Conservation (phyloP, 2,329 filamentous ascomycete genomes). For the Fusarium anthophilum region DNA sequence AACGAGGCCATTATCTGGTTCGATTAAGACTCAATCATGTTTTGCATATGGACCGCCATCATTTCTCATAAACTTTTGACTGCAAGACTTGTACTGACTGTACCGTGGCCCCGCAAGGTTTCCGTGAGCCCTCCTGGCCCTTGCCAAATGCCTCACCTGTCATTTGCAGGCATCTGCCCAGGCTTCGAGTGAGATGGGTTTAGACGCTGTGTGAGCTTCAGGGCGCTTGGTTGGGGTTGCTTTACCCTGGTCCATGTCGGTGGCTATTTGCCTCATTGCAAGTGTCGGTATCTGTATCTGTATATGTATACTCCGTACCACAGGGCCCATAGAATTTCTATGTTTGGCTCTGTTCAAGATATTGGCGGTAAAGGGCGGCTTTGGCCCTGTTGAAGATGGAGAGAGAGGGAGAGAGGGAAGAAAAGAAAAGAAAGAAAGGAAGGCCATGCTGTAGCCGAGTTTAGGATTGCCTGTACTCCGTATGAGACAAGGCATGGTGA, state of each 20-base stretch:
- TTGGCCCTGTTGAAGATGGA: background rate
- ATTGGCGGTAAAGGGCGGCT: conserved; percentile 1
- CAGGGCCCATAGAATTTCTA: conserved; percentile 1
- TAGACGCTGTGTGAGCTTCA: conserved; percentile 38
- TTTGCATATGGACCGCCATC: background rate
- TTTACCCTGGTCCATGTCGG: conserved; percentile 16
- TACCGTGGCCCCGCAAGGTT: conserved; percentile 12
- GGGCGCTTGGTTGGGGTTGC: conserved; percentile 33
- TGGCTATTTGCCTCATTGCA: conserved; percentile 19
- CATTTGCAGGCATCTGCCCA: conserved; percentile 1
- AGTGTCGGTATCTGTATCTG: background rate
- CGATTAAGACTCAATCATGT: background rate
- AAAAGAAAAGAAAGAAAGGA: background rate
- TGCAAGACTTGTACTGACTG: conserved; percentile 1
- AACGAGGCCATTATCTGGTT: conserved; percentile 1
- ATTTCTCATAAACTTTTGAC: conserved; percentile 1
- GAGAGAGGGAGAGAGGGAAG: conserved; percentile 1
- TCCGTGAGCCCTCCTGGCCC: conserved; percentile 6
- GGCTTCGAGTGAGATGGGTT: conserved; percentile 20
- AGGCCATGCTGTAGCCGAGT: background rate
- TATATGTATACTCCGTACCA: background rate
- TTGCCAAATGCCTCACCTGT: conserved; percentile 8
- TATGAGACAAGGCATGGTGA: conserved; percentile 21
- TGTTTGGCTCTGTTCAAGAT: background rate
- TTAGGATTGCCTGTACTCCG: background rate